Evolutionary conservation across 192 early-diverging fungal genomes (phyloP), one percentile per base, ranked within the genome.

Genomic region (Diversispora epigaea): DNA sequence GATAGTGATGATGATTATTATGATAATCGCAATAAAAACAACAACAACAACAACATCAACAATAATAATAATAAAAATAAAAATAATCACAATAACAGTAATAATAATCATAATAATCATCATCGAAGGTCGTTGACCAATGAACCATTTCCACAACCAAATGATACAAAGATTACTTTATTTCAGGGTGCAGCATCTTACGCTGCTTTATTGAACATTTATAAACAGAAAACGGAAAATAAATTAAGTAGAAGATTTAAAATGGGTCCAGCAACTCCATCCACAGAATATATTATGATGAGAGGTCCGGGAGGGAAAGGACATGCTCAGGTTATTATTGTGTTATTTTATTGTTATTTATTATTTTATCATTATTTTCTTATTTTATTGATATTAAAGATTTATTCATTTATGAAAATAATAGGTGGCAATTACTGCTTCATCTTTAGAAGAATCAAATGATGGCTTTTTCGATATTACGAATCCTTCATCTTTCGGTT

Each of bases 271-370:
- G 81, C 83, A 39, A 81, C 85, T n/a, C 88, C 90, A 22, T 89
- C 92, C 17, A 93, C 90, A 12, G 95, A 96, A 76, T 96, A 94
- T 84, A 89, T 96, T 55, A 94, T 95, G 92, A 96, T 96, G 95
- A 87, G 95, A 43, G 95, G 94, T 8, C 95, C 95, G 9, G 87
- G 90, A 19, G 93, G 92, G 17, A 95, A 92, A 80, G 94, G 93
- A 12, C 92, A 95, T 75, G 94, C 94, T 43, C 94, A 95, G 85
- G 90, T 92, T 6, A 82, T 84, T 66, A 82, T 85, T 0, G 9
- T 32, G 22, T 4, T 7, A 10, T 52, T n/a, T n/a, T n/a, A n/a
- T n/a, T n/a, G n/a, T n/a, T 25, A 49, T 17, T n/a, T 4, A 22
- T 21, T 58, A 25, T 40, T 45, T 44, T 25, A 19, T 41, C 39